Percentiles rank a stretch among this genome's conserved stretches.
phyloP scores from a whole-genome alignment of 371 early-diverging fungal genomes.

The Actinomortierella ambigua region DNA sequence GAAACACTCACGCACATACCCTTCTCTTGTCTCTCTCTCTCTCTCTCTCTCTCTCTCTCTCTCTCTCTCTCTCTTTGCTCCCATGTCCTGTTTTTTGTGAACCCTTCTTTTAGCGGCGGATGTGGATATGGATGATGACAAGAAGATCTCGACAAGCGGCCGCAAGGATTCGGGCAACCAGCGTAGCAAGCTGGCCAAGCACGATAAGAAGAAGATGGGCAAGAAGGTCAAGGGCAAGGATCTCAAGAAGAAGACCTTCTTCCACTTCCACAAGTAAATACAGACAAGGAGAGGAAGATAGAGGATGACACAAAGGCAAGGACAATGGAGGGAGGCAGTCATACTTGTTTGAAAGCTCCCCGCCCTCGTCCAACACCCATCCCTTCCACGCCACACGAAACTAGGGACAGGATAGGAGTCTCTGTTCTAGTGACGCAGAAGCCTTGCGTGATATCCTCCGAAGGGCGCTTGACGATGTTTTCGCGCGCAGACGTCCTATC shows the following conservation, averaged over 20 bases:
- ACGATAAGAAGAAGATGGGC: conserved; percentile 44
- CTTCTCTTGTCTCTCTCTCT: neutral
- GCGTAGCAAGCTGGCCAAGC: conserved; percentile 43
- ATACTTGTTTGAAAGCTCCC: too few relatives aligned
- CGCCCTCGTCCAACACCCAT: too few relatives aligned
- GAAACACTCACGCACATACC: neutral
- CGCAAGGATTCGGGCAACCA: conserved; percentile 34
- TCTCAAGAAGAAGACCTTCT: conserved; percentile 44
- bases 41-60: neutral
- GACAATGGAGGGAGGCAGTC: too few relatives aligned
- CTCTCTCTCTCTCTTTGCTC: neutral
- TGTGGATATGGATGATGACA: conserved; percentile 25
- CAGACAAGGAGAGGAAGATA: too few relatives aligned
- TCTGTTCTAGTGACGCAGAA: too few relatives aligned
- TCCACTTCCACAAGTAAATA: conserved; percentile 46
- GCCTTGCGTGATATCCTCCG: too few relatives aligned
- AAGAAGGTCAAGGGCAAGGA: conserved; percentile 33
- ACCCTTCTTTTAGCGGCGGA: conserved; percentile 25
- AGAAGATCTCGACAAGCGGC: conserved; percentile 45
- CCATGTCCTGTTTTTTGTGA: neutral
- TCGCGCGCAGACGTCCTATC: too few relatives aligned
- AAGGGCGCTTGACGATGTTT: too few relatives aligned
- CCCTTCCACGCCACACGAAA: too few relatives aligned
- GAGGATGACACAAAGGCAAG: too few relatives aligned
- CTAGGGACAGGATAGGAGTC: too few relatives aligned